Conservation (phyloP, 2,329 filamentous ascomycete species). For the Trichoderma aggressivum region DNA sequence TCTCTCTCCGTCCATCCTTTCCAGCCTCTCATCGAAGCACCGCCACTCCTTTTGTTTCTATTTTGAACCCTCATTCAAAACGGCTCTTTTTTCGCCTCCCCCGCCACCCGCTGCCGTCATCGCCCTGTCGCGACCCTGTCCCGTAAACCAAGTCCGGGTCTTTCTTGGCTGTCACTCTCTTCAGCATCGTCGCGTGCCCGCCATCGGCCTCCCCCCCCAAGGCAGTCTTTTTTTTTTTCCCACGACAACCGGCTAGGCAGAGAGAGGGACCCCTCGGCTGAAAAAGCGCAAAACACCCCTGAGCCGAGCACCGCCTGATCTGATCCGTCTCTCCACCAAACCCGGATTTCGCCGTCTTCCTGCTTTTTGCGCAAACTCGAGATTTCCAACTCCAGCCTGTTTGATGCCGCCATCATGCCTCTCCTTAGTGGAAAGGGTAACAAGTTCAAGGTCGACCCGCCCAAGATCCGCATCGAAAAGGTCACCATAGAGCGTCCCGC, state of each 20-base stretch:
- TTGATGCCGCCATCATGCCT: conserved; percentile 31
- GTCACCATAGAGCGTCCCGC: conserved; percentile 43
- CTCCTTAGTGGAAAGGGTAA: conserved; percentile 42
- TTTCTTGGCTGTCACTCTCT: background rate
- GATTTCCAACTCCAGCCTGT: background rate
- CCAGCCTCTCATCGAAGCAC: background rate
- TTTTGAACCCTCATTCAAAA: background rate
- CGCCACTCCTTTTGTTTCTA: conserved; percentile 15
- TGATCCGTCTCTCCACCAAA: conserved; percentile 11
- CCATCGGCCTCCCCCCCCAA: conserved; percentile 12
- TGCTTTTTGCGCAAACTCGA: background rate
- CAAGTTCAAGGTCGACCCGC: conserved; percentile 51
- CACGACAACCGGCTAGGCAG: conserved; percentile 1
- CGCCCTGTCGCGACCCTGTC: conserved; percentile 15
- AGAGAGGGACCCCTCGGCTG: conserved; percentile 2
- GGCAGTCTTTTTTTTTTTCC: background rate
- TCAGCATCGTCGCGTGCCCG: conserved; percentile 14
- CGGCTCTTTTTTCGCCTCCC: conserved; percentile 14
- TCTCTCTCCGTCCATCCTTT: background rate
- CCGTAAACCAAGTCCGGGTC: background rate
- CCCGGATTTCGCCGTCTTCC: background rate
- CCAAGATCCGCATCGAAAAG: conserved; percentile 51
- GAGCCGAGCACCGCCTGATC: conserved; percentile 4
- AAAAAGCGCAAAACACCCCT: conserved; percentile 11
- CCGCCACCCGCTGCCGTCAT: conserved; percentile 17